These are phyloP conservation scores for Solanum dulcamara DNA, from an alignment of 257 asterid species.

Conservation along the genomic window DNA sequence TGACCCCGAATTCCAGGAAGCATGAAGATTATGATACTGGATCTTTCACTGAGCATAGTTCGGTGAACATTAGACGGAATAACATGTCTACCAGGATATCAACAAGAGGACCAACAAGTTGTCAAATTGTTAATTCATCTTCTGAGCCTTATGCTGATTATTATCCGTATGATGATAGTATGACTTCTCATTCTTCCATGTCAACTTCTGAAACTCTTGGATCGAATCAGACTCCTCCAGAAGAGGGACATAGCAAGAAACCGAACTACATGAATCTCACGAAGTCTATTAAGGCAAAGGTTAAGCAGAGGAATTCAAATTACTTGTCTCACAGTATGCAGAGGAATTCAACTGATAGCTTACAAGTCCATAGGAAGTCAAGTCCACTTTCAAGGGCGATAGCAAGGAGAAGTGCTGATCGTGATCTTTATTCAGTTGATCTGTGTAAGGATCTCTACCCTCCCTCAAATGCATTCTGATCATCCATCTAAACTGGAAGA, in stretches of 20 bases:
- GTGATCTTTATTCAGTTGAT: constrained; percentile 25
- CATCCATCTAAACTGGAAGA: not conserved
- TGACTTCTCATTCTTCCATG: constrained; percentile 60
- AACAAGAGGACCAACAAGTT: constrained; percentile 30
- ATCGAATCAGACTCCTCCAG: constrained; percentile 21
- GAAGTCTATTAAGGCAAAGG: constrained; percentile 25
- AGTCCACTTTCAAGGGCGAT: constrained; percentile 53
- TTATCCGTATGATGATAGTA: constrained; percentile 43
- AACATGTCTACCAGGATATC: constrained; percentile 27
- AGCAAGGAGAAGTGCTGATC: constrained; percentile 57
- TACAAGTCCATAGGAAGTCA: constrained; percentile 29
- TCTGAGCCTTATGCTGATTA: constrained; percentile 44
- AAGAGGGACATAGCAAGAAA: constrained; percentile 13
- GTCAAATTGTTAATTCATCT: constrained; percentile 40
- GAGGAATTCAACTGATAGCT: constrained; percentile 46
- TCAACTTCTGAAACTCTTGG: constrained; percentile 48
- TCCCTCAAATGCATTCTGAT: not conserved
- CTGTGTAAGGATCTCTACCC: constrained; percentile 41
- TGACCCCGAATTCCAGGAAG: constrained; percentile 20
- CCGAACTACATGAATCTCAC: constrained; percentile 72
- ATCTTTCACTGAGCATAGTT: constrained; percentile 29
- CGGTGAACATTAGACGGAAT: constrained; percentile 14
- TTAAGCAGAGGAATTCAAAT: constrained; percentile 19
- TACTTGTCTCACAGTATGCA: constrained; percentile 18
- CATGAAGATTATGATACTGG: constrained; percentile 2